Percentiles rank a stretch among this genome's conserved stretches.
phyloP scores from a whole-genome alignment of 2,329 filamentous ascomycete genomes.

The Aspergillus jensenii region DNA sequence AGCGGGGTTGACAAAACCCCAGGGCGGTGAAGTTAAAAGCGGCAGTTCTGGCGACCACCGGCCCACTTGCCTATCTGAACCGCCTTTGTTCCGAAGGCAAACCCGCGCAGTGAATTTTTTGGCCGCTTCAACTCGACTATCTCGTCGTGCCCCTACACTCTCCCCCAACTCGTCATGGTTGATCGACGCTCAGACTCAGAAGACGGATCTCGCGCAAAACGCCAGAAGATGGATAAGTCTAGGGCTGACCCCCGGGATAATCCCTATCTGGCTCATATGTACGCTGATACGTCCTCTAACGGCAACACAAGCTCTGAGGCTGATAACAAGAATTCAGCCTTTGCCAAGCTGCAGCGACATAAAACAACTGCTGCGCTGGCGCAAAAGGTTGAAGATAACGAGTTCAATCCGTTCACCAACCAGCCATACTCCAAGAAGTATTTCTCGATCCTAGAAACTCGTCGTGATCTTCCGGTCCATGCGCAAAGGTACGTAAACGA shows the following conservation, averaged over 20 bases:
- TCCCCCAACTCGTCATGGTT: conserved; percentile 47
- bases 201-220: conserved; percentile 53
- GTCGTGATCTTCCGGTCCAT: conserved; percentile 85
- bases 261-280: conserved; percentile 89
- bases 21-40: conserved; percentile 24
- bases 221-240: conserved; percentile 51
- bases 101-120: conserved; percentile 10
- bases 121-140: conserved; percentile 7
- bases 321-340: conserved; percentile 45
- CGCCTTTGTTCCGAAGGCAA: conserved; percentile 19
- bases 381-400: conserved; percentile 71
- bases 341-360: conserved; percentile 72
- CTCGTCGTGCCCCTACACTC: conserved; percentile 16
- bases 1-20: conserved; percentile 31
- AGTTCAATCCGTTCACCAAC: conserved; percentile 82
- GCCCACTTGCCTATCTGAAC: conserved; percentile 32
- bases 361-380: conserved; percentile 77
- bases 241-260: conserved; percentile 63
- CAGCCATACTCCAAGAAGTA: conserved; percentile 76
- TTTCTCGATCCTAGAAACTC: conserved; percentile 80
- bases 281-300: conserved; percentile 54
- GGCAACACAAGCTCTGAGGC: conserved; percentile 24
- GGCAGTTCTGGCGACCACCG: conserved; percentile 30
- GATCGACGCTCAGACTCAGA: conserved; percentile 56
- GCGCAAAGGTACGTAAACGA: conserved; percentile 69